Conservation (phyloP, 805 yeast species). For the Yamadazyma akitaensis region DNA sequence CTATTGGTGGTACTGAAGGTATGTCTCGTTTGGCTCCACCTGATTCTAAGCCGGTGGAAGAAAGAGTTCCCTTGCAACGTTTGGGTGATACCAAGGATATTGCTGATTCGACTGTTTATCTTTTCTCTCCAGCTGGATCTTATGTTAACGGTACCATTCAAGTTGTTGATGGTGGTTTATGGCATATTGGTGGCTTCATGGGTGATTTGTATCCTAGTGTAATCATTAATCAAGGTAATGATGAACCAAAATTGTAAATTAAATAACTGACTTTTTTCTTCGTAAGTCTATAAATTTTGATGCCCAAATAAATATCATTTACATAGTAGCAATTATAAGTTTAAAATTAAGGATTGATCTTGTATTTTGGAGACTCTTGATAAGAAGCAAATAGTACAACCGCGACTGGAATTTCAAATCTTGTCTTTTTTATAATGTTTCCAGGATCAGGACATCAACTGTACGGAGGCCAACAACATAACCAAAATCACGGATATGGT, state of each 20-base stretch:
- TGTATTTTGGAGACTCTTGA: background rate
- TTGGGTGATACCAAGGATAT: conserved; percentile 73
- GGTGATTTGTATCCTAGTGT: conserved; percentile 34
- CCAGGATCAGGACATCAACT: conserved; percentile 19
- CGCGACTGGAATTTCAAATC: background rate
- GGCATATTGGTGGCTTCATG: conserved; percentile 65
- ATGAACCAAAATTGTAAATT: conserved; percentile 21
- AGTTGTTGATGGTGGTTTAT: conserved; percentile 87
- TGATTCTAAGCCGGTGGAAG: conserved; percentile 32
- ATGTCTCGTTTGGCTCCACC: conserved; percentile 57
- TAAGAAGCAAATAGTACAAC: background rate
- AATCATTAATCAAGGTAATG: conserved; percentile 26
- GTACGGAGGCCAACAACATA: conserved; percentile 12
- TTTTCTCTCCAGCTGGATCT: conserved; percentile 78
- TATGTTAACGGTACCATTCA: conserved; percentile 75
- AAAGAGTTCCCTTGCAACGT: conserved; percentile 62
- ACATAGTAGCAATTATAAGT: no score
- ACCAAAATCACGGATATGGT: background rate
- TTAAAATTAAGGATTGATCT: background rate
- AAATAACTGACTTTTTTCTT: background rate
- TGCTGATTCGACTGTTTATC: conserved; percentile 80
- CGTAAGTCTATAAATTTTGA: background rate
- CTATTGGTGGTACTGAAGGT: conserved; percentile 86
- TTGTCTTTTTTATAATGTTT: conserved; percentile 13
- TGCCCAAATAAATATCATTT: no score